Evolutionary conservation across 2,329 filamentous ascomycete species (phyloP).

Genomic region (Lachnellula occidentalis): DNA sequence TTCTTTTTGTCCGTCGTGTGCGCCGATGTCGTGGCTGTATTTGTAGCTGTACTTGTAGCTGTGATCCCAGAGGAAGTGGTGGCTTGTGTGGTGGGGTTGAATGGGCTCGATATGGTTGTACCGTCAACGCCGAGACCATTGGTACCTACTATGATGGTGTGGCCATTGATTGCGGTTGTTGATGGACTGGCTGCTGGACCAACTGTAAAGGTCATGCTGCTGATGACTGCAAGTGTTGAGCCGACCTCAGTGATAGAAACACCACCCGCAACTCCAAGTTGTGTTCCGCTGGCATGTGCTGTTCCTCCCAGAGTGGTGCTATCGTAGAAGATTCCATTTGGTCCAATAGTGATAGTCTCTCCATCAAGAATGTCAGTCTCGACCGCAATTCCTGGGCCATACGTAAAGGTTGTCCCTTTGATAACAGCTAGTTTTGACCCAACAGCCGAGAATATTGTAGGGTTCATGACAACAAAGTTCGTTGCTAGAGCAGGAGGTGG

Average conservation of each 20-base stretch:
- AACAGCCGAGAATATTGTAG: slow-evolving; percentile 19
- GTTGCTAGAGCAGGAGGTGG: slow-evolving; percentile 14
- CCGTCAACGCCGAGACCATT: slow-evolving; percentile 36
- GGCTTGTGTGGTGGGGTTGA: slow-evolving; percentile 19
- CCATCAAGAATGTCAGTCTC: slow-evolving; percentile 21
- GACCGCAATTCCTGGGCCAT: slow-evolving; percentile 15
- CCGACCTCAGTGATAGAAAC: slow-evolving; percentile 26
- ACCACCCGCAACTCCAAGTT: slow-evolving; percentile 25
- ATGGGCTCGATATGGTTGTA: slow-evolving; percentile 19
- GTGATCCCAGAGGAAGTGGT: slow-evolving; percentile 23
- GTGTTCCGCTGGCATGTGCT: slow-evolving; percentile 16
- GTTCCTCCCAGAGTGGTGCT: slow-evolving; percentile 19
- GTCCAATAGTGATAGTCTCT: slow-evolving; percentile 22
- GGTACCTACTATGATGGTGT: slow-evolving; percentile 48
- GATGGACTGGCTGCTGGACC: slow-evolving; percentile 39
- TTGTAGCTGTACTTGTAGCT: no score
- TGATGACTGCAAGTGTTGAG: slow-evolving; percentile 39
- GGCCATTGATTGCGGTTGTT: slow-evolving; percentile 43
- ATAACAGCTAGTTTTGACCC: slow-evolving; percentile 17
- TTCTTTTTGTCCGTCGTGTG: slow-evolving; percentile 8
- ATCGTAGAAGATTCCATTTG: slow-evolving; percentile 17
- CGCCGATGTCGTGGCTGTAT: slow-evolving; percentile 1
- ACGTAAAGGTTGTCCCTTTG: slow-evolving; percentile 16
- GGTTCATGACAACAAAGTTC: slow-evolving; percentile 21
- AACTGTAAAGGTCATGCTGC: slow-evolving; percentile 46